Base-by-base conservation (phyloP, 345 rosid species). In the Salix suchowensis region DNA sequence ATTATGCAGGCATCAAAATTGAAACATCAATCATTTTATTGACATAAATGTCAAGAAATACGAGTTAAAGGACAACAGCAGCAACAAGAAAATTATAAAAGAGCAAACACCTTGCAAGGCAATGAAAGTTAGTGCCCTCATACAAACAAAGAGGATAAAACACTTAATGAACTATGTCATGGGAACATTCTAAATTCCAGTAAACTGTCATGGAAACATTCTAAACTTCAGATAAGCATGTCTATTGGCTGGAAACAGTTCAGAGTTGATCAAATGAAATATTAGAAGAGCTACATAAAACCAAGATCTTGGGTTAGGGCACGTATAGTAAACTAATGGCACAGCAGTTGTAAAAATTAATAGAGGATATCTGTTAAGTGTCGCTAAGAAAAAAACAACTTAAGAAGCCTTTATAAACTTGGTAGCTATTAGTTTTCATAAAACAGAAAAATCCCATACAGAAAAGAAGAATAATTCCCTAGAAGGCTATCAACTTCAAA, bases 1-100 rank as follows among this genome's bases (percentile, higher is more conserved):
- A 66, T 74, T 72, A 74, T 40, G 40, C 55, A 80, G 42, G 70
- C 78, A 74, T 10, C 7, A 21, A 73, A 72, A 76, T 64, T 70
- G 46, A 67, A 24, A 54, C 12, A 9, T 39, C 7, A 1, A 8
- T 2, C 26, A n/a, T 55, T 55, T 55, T 8, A n/a, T 0, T 55
- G n/a, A 55, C 4, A 21, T 12, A 21, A 2, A 55, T 21, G 26
- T 8, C 5, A 8, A n/a, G 26, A n/a, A 55, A 55, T 9, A 55
- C 8, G 61, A 54, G 39, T 23, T 54, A 66, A 40, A 6, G 60
- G 58, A 79, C 36, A 50, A 39, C 71, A 9, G 68, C 18, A 71
- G 32, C 26, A 16, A 42, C 65, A n/a, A 26, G 60, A 67, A 19
- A 19, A 28, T 5, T 18, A 54, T 40, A 2, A 62, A 28, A 14